Conservation (phyloP, 371 early-diverging fungal genomes). For the Saksenaea oblongispora region DNA sequence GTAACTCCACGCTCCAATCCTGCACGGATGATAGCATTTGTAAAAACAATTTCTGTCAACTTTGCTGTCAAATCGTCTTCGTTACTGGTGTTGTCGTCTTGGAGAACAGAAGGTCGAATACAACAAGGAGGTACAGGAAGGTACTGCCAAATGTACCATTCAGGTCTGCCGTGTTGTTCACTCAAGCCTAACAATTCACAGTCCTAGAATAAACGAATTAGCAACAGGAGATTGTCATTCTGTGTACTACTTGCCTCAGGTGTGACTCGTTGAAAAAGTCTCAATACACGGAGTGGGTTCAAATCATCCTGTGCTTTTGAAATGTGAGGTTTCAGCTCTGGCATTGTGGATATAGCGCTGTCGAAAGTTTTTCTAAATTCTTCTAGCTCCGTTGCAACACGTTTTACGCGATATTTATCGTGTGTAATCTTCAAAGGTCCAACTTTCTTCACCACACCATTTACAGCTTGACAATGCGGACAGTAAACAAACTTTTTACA, state of each 20-base stretch:
- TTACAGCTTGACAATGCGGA: conserved; percentile 82
- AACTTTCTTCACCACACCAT: conserved; percentile 95
- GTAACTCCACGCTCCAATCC: conserved; percentile 86
- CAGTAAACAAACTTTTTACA: conserved; percentile 94
- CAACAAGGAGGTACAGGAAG: conserved; percentile 97
- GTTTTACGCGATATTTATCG: conserved; percentile 87
- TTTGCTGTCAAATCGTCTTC: conserved; percentile 99
- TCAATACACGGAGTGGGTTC: conserved; percentile 87
- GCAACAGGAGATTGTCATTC: neutral
- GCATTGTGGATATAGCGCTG: conserved; percentile 68
- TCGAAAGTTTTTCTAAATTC: conserved; percentile 75
- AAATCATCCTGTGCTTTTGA: conserved; percentile 93
- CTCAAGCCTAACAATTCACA: conserved; percentile 95
- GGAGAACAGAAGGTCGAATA: conserved; percentile 97
- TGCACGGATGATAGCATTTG: conserved; percentile 86
- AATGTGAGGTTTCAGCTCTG: conserved; percentile 77
- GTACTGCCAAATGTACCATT: conserved; percentile 90
- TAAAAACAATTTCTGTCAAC: conserved; percentile 95
- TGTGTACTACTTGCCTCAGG: conserved; percentile 61
- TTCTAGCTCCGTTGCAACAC: conserved; percentile 75
- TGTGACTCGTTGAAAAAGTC: conserved; percentile 86
- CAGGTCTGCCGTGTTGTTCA: conserved; percentile 86
- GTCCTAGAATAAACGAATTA: conserved; percentile 53
- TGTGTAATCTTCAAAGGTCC: conserved; percentile 96
- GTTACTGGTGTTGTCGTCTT: conserved; percentile 91